Evolutionary conservation across 225 moss, liverwort and hornwort genomes (phyloP).

Genomic region (Pleurozium schreberi): DNA sequence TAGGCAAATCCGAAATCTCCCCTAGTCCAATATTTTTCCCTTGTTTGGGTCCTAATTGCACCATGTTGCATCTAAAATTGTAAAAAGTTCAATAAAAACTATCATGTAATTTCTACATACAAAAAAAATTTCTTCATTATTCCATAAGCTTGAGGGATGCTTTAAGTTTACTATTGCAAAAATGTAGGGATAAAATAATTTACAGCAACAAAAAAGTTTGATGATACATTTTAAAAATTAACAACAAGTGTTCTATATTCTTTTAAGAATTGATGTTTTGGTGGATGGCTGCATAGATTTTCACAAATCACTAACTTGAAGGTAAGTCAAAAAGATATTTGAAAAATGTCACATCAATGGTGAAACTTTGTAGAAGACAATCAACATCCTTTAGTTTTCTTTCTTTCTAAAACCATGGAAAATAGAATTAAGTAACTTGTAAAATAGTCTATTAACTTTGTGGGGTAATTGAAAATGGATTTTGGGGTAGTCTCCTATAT

Average conservation of each 20-base stretch:
- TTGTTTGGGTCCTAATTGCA: not conserved
- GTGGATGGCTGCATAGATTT: not conserved
- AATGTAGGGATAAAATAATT: not conserved
- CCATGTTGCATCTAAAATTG: fast-evolving
- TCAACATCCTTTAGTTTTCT: too few species aligned
- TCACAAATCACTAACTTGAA: not conserved
- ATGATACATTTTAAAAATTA: not conserved
- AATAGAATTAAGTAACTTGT: not conserved
- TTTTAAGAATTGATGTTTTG: not conserved
- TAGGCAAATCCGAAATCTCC: not conserved
- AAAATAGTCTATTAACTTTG: too few species aligned
- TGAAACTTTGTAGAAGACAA: not conserved
- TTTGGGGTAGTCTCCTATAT: too few species aligned
- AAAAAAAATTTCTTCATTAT: not conserved
- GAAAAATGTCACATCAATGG: not conserved
- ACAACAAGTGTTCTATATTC: too few species aligned
- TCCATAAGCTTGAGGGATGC: not conserved
- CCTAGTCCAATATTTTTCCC: not conserved
- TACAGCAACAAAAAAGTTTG: not conserved
- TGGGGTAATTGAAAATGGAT: too few species aligned
- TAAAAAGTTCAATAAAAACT: not conserved
- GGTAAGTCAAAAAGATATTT: not conserved
- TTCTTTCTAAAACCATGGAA: not conserved
- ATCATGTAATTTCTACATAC: not conserved
- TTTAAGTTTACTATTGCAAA: not conserved